These are phyloP conservation scores for Pyrus communis DNA, from an alignment of 306 rosid genomes.

Conservation along the genomic window DNA sequence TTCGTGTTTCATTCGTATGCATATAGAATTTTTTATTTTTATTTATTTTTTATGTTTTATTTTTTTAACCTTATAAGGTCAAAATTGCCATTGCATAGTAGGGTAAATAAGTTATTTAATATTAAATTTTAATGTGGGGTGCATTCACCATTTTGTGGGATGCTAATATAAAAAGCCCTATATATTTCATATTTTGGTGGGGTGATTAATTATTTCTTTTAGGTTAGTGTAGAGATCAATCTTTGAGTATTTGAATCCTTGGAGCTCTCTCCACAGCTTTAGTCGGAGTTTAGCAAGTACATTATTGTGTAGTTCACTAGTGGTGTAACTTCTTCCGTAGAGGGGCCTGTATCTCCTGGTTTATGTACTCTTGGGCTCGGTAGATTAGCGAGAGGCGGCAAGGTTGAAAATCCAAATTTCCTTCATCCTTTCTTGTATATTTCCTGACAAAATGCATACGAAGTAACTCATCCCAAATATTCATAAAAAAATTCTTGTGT, in stretches of 20 bases:
- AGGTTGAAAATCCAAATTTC: constrained; percentile 24
- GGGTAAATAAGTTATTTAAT: no score
- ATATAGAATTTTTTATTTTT: no score
- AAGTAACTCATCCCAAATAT: no score
- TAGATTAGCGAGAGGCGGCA: constrained; percentile 5
- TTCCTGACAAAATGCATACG: not conserved
- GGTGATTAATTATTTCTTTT: not conserved
- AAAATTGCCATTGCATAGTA: no score
- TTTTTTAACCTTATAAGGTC: no score
- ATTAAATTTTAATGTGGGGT: no score
- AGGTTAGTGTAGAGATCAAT: constrained; percentile 8
- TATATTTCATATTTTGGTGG: constrained; percentile 26
- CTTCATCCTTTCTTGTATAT: constrained; percentile 35
- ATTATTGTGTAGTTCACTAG: constrained; percentile 31
- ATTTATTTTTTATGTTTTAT: no score
- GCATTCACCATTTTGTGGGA: no score
- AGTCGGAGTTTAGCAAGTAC: constrained; percentile 12
- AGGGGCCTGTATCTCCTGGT: constrained; percentile 13
- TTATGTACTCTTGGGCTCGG: constrained; percentile 19
- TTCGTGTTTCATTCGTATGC: no score
- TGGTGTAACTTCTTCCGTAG: constrained; percentile 16
- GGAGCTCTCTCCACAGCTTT: constrained; percentile 17
- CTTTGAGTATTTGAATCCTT: constrained; percentile 35
- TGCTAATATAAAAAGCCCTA: no score
- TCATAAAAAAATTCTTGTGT: not conserved